Conservation (phyloP, 2,329 filamentous ascomycete genomes). For the Didymella exigua region DNA sequence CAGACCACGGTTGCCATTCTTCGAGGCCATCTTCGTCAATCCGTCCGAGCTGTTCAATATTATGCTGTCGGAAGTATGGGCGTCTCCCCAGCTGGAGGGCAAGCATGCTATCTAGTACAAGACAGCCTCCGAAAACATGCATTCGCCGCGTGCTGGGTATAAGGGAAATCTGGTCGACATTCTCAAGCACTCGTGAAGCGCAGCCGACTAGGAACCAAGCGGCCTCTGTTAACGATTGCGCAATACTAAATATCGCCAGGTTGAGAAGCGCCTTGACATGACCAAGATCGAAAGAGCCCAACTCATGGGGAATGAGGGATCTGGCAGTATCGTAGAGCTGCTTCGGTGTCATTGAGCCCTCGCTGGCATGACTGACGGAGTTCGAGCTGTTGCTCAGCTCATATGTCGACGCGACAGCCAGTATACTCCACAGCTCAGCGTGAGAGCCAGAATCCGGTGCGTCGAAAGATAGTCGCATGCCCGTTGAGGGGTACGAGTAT, state of each 20-base stretch:
- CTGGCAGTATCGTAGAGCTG: conserved; percentile 38
- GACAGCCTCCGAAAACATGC: conserved; percentile 62
- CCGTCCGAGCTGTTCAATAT: conserved; percentile 55
- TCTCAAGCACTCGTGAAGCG: conserved; percentile 62
- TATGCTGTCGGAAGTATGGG: conserved; percentile 57
- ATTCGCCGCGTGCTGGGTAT: conserved; percentile 38
- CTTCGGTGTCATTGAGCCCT: conserved; percentile 16
- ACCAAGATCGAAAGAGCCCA: conserved; percentile 44
- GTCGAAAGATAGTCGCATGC: conserved; percentile 39
- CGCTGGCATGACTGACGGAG: conserved; percentile 1
- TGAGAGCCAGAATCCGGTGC: conserved; percentile 44
- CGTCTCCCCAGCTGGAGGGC: conserved; percentile 58
- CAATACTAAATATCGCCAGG: conserved; percentile 68
- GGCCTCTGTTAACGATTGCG: conserved; percentile 59
- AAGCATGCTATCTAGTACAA: conserved; percentile 66
- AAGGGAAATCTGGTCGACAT: conserved; percentile 46
- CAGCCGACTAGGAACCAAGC: conserved; percentile 70
- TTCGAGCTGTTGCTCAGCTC: conserved; percentile 15
- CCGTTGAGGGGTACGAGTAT: conserved; percentile 59
- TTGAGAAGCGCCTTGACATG: conserved; percentile 53
- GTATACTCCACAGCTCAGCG: conserved; percentile 54
- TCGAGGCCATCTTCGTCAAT: conserved; percentile 71
- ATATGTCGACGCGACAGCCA: conserved; percentile 50
- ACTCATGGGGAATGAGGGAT: conserved; percentile 39
- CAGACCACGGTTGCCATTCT: conserved; percentile 75